Evolutionary conservation across 1,284 basidiomycete genomes (phyloP).

Genomic region (Apiotrichum siamense): DNA sequence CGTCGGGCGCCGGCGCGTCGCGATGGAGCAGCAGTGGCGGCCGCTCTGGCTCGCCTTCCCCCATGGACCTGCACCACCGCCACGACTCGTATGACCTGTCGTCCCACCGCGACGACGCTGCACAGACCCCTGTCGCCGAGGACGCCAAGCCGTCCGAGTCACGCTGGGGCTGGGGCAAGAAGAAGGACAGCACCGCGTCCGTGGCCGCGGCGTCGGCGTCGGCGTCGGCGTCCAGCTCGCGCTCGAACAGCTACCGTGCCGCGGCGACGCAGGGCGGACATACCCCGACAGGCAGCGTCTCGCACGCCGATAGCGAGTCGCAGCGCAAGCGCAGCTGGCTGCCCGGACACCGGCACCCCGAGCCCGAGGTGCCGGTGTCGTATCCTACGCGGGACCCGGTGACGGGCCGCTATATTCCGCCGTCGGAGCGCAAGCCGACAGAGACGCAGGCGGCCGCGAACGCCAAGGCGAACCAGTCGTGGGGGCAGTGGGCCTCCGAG

Average conservation of each 20-base stretch:
- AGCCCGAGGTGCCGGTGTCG: not conserved
- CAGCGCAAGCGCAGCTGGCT: not conserved
- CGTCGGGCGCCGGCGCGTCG: no score
- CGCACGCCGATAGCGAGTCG: not conserved
- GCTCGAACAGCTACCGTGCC: not conserved
- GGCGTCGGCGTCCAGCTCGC: not conserved
- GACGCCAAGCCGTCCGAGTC: not conserved
- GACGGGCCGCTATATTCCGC: slow-evolving; percentile 11
- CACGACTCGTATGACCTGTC: no score
- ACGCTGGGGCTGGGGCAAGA: not conserved
- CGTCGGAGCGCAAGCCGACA: slow-evolving; percentile 12
- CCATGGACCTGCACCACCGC: no score
- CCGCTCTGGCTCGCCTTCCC: no score
- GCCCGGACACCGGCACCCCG: not conserved
- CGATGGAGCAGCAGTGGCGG: no score
- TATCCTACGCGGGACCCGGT: not conserved
- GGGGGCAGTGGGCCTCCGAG: not conserved
- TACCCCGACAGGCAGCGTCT: not conserved
- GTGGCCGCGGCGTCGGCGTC: not conserved
- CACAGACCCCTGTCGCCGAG: no score
- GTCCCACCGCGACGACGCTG: no score
- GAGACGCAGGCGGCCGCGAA: not conserved
- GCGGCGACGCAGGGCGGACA: not conserved
- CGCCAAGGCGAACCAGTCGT: not conserved
- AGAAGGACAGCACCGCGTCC: not conserved